Percentiles rank a stretch among this genome's conserved stretches.
These are phyloP conservation scores for Yamadazyma mexicana DNA, from an alignment of 1,139 yeast species.

Conservation along the genomic window DNA sequence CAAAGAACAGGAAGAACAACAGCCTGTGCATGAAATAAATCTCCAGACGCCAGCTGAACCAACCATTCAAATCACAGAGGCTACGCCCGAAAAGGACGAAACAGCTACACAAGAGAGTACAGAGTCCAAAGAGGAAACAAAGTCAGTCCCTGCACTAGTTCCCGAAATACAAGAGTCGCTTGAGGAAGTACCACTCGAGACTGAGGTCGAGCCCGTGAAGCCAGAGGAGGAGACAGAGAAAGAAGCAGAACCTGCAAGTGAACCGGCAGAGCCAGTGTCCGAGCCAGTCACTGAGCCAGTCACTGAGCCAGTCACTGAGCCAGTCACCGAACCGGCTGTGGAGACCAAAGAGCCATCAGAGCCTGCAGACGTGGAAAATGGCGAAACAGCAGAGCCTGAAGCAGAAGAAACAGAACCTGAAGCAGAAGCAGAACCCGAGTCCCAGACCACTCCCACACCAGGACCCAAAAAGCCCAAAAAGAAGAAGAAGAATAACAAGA, in stretches of 20 bases:
- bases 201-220: not conserved
- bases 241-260: constrained; percentile 8
- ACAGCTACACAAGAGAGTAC: constrained; percentile 4
- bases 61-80: constrained; percentile 9
- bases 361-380: not conserved
- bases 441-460: not conserved
- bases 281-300: constrained; percentile 4
- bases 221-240: no score
- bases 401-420: constrained; percentile 2
- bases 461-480: constrained; percentile 17
- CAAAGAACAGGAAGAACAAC: not conserved
- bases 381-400: not conserved
- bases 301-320: constrained; percentile 4
- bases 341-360: not conserved
- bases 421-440: constrained; percentile 3
- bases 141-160: not conserved
- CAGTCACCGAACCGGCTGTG: no score
- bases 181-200: constrained; percentile 6
- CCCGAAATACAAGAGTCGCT: constrained; percentile 1
- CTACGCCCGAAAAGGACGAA: constrained; percentile 10
- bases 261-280: constrained; percentile 5
- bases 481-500: constrained; percentile 21
- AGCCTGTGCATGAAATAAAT: no score
- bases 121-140: not conserved
- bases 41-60: constrained; percentile 8